Evolutionary conservation across 129 eudicot species (phyloP).

Genomic region (Arctium lappa): DNA sequence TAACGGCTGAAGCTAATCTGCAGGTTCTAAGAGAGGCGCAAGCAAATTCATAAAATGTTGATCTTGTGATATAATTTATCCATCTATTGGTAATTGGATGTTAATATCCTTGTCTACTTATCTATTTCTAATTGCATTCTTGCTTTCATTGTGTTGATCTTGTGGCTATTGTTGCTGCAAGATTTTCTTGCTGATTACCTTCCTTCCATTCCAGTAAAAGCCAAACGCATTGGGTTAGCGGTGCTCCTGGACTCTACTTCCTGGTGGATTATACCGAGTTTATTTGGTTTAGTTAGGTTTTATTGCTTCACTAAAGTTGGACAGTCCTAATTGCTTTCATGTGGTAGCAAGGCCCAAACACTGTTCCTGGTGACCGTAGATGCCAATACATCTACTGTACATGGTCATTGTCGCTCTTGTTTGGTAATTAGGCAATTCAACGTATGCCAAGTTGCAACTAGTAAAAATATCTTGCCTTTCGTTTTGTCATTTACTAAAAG

Average conservation of each 20-base stretch:
- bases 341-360: too few relatives aligned
- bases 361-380: too few relatives aligned
- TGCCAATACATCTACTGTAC: too few relatives aligned
- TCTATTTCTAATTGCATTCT: neutral
- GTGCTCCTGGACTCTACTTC: too few relatives aligned
- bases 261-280: too few relatives aligned
- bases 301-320: too few relatives aligned
- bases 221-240: too few relatives aligned
- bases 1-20: conserved; percentile 1
- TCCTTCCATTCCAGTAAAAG: neutral
- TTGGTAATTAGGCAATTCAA: neutral
- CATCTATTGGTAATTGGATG: neutral
- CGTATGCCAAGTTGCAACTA: neutral
- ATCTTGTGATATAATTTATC: neutral
- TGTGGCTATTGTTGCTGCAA: neutral
- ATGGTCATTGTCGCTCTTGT: neutral
- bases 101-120: neutral
- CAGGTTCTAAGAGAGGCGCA: neutral
- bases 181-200: neutral
- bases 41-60: neutral
- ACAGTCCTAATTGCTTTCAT: too few relatives aligned
- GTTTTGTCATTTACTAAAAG: neutral
- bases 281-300: too few relatives aligned
- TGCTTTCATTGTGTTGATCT: neutral
- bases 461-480: neutral